Evolutionary conservation across 305 asterid species (phyloP).

Genomic region (Rubia occidens): DNA sequence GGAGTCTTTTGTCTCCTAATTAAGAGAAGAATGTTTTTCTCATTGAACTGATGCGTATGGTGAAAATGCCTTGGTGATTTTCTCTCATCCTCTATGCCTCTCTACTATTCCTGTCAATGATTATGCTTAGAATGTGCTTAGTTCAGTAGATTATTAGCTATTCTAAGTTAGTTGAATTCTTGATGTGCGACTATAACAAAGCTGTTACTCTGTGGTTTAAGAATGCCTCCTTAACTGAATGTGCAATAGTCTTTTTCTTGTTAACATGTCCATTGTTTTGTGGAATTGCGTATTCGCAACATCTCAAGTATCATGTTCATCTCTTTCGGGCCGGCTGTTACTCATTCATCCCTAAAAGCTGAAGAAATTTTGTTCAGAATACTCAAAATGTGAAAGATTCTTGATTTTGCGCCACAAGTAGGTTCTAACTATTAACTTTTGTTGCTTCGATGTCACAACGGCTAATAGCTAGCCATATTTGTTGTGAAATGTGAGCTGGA

Average conservation of each 20-base stretch:
- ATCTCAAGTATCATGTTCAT: too few relatives aligned
- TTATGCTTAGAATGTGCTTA: background rate
- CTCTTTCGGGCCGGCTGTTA: background rate
- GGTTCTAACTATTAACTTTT: too few relatives aligned
- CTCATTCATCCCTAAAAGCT: background rate
- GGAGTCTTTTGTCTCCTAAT: constrained; percentile 6
- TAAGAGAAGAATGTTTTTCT: background rate
- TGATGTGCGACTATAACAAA: background rate
- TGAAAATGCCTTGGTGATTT: background rate
- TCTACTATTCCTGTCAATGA: background rate
- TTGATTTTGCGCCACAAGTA: too few relatives aligned
- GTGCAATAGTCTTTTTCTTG: background rate
- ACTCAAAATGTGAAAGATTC: background rate
- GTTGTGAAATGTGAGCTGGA: background rate
- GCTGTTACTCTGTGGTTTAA: background rate
- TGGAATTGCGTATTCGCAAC: background rate
- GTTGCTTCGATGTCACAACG: too few relatives aligned
- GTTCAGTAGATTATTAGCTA: background rate
- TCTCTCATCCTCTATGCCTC: too few relatives aligned
- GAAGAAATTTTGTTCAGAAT: background rate
- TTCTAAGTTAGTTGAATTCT: background rate
- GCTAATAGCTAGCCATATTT: background rate
- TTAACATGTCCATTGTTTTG: background rate
- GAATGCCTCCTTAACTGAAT: background rate
- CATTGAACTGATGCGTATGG: background rate